Conservation (phyloP, 768 basidiomycete species). For the Calocera viscosa region DNA sequence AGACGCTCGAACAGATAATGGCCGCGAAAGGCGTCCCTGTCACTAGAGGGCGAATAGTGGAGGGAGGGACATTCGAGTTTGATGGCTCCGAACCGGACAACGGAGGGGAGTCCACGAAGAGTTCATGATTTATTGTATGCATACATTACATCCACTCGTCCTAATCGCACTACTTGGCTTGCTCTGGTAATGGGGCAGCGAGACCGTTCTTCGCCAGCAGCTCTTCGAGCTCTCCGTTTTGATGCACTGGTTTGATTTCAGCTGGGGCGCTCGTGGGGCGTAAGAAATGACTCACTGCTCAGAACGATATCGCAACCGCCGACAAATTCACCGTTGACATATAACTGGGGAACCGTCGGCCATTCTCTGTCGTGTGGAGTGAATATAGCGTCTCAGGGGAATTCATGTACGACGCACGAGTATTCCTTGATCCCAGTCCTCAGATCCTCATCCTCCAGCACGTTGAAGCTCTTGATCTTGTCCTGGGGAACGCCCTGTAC, state of each 20-base stretch:
- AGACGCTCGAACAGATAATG: not conserved
- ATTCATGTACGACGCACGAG: conserved; percentile 50
- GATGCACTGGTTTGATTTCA: conserved; percentile 58
- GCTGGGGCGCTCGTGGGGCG: conserved; percentile 6
- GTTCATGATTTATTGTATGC: not conserved
- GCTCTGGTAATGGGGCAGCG: conserved; percentile 38
- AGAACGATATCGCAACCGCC: conserved; percentile 94
- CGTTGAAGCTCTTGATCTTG: conserved; percentile 83
- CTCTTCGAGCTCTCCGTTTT: conserved; percentile 82
- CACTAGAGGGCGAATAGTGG: not conserved
- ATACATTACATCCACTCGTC: not conserved
- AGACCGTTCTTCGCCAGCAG: conserved; percentile 60
- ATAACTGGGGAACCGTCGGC: conserved; percentile 95
- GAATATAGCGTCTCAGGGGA: not conserved
- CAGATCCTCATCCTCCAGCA: conserved; percentile 73
- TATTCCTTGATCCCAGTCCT: conserved; percentile 87
- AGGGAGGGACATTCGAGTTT: conserved; percentile 4
- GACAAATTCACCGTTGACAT: conserved; percentile 87
- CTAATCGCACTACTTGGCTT: not conserved
- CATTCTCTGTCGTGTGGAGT: conserved; percentile 52
- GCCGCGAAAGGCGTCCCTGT: not conserved
- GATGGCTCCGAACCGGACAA: not conserved
- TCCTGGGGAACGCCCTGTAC: conserved; percentile 65
- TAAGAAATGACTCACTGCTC: conserved; percentile 46
- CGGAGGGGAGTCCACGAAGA: conserved; percentile 13